Conservation (phyloP, 2,329 filamentous ascomycete genomes). For the Intubia oerlemansii region DNA sequence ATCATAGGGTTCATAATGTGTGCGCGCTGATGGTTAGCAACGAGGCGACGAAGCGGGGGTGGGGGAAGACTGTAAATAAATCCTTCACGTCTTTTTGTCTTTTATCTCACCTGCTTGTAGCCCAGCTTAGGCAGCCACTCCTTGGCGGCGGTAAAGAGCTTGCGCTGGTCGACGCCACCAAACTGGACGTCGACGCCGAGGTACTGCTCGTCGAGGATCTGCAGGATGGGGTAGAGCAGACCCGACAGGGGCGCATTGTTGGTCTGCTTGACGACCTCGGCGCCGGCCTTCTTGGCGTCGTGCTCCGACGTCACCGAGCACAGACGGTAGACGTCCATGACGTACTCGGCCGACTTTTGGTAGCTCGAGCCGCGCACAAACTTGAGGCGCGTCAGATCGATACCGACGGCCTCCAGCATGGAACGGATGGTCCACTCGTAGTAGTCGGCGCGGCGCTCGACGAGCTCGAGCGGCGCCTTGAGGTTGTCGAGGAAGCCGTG, state of each 20-base stretch:
- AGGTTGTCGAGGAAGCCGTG: constrained; percentile 62
- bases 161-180: constrained; percentile 65
- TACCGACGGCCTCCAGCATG: constrained; percentile 55
- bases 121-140: constrained; percentile 73
- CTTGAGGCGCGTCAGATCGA: constrained; percentile 55
- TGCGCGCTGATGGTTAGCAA: too few relatives aligned
- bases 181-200: constrained; percentile 77
- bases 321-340: constrained; percentile 75
- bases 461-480: constrained; percentile 75
- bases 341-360: constrained; percentile 52
- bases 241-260: constrained; percentile 54
- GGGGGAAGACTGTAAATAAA: too few relatives aligned
- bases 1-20: constrained; percentile 53
- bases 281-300: constrained; percentile 74
- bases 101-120: too few relatives aligned
- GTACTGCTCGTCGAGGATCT: constrained; percentile 80
- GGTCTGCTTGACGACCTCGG: constrained; percentile 86
- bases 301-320: constrained; percentile 50
- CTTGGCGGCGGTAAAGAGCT: constrained; percentile 69
- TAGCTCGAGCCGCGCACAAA: constrained; percentile 76
- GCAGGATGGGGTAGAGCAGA: constrained; percentile 68
- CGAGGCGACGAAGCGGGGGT: too few relatives aligned
- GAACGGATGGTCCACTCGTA: constrained; percentile 59
- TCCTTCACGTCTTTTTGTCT: too few relatives aligned
- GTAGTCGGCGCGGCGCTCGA: constrained; percentile 63